phyloP scores from a whole-genome alignment of 192 early-diverging fungal species.

The Coemansia sp. region DNA sequence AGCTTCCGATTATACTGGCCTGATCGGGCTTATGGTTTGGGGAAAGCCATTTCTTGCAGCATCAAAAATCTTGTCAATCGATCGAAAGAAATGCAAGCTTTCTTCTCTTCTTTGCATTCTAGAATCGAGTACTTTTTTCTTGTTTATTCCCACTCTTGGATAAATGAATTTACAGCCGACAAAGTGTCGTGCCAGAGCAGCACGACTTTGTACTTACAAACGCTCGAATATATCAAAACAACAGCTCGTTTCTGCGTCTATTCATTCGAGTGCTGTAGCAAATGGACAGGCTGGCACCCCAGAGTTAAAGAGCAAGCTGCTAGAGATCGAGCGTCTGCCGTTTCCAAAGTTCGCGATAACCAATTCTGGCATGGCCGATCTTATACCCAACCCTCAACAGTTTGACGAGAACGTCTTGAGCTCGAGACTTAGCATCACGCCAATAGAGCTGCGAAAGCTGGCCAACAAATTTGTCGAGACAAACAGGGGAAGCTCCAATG shows the following conservation, averaged over 20 bases:
- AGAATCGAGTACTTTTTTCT: background rate
- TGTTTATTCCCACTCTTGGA: background rate
- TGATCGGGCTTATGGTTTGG: too few relatives aligned
- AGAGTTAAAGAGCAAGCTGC: constrained; percentile 1
- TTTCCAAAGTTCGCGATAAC: constrained; percentile 14
- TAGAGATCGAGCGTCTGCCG: constrained; percentile 11
- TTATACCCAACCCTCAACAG: constrained; percentile 10
- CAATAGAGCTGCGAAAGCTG: constrained; percentile 13
- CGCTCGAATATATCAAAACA: background rate
- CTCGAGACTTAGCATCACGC: constrained; percentile 7
- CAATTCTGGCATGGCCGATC: constrained; percentile 6
- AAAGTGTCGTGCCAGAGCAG: background rate
- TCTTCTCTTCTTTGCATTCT: background rate
- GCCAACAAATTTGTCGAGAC: constrained; percentile 14
- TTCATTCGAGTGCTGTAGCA: background rate
- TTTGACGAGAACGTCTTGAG: constrained; percentile 13
- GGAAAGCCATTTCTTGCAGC: too few relatives aligned
- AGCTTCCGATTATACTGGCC: too few relatives aligned
- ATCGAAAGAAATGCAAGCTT: background rate
- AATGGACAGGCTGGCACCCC: background rate
- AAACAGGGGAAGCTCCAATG: constrained; percentile 4
- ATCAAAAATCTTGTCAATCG: too few relatives aligned
- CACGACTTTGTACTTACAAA: background rate
- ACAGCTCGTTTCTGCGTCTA: background rate
- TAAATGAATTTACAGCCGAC: constrained; percentile 7